Evolutionary conservation across 192 early-diverging fungal species (phyloP).

Genomic region (Fimicolochytrium jonesii): DNA sequence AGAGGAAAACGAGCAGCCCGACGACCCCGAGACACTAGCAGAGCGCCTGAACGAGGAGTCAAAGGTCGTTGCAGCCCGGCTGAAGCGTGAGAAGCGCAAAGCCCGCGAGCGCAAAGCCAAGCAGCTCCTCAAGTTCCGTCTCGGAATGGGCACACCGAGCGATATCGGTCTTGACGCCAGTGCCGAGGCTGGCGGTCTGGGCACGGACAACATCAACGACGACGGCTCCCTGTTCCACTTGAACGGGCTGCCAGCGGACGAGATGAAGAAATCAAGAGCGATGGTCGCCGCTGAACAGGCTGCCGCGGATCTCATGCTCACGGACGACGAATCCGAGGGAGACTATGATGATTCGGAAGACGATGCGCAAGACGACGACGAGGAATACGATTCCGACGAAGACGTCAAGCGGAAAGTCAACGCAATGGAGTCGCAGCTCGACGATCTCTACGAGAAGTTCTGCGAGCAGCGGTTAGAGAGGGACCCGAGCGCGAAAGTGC

Average conservation of each 20-base stretch:
- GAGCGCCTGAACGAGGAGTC: constrained; percentile 24
- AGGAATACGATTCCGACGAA: constrained; percentile 50
- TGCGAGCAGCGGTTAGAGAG: constrained; percentile 65
- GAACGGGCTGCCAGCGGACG: neutral
- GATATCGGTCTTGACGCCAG: constrained; percentile 48
- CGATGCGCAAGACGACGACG: constrained; percentile 40
- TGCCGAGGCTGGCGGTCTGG: constrained; percentile 16
- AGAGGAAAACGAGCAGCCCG: constrained; percentile 53
- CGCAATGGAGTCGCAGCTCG: constrained; percentile 41
- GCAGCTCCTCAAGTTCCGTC: constrained; percentile 41
- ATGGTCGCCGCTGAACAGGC: neutral
- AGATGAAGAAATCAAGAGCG: neutral
- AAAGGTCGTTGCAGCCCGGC: constrained; percentile 15
- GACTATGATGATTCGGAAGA: constrained; percentile 32
- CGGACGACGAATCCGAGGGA: constrained; percentile 27
- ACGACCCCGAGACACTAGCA: constrained; percentile 4
- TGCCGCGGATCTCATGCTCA: neutral
- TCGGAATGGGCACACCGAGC: constrained; percentile 52
- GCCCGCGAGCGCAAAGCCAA: constrained; percentile 46
- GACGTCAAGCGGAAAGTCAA: constrained; percentile 37
- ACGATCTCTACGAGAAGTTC: constrained; percentile 68
- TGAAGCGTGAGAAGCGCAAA: constrained; percentile 40
- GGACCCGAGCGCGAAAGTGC: constrained; percentile 71
- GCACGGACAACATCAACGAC: constrained; percentile 20
- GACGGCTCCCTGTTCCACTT: constrained; percentile 18